Conservation (phyloP, 176 grass and related monocot species). For the Zoysia pacifica region DNA sequence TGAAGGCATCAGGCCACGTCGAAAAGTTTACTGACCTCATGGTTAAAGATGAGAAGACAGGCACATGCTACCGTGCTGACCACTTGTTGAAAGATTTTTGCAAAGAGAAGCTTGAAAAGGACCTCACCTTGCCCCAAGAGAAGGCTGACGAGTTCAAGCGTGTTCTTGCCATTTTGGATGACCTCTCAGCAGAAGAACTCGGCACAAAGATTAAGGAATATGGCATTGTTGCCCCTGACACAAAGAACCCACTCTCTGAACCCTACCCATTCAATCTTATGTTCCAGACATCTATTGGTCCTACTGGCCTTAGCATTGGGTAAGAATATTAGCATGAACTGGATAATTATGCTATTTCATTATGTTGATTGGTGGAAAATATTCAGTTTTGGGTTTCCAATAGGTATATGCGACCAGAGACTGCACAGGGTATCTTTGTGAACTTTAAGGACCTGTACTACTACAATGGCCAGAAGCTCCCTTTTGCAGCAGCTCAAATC, state of each 20-base stretch:
- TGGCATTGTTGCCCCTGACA: constrained; percentile 85
- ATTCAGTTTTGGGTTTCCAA: no score
- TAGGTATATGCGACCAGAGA: constrained; percentile 97
- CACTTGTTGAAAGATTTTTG: constrained; percentile 94
- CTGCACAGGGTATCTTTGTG: constrained; percentile 95
- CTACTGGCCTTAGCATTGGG: constrained; percentile 76
- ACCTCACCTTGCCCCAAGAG: constrained; percentile 50
- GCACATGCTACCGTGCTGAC: constrained; percentile 84
- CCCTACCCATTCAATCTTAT: constrained; percentile 97
- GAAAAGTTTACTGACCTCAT: constrained; percentile 95
- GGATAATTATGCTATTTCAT: no score
- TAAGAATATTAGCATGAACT: constrained; percentile 36
- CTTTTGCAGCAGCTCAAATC: constrained; percentile 91
- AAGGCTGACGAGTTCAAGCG: constrained; percentile 56
- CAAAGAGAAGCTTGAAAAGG: constrained; percentile 84
- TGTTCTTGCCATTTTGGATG: constrained; percentile 82
- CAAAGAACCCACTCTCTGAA: constrained; percentile 75
- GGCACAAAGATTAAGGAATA: constrained; percentile 91
- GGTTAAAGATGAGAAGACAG: constrained; percentile 95
- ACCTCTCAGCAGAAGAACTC: constrained; percentile 74
- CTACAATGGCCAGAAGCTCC: constrained; percentile 87
- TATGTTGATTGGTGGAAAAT: no score
- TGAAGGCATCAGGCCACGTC: constrained; percentile 92
- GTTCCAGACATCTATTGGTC: constrained; percentile 99
- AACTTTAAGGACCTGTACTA: constrained; percentile 90